Base-by-base conservation (phyloP, 2,329 filamentous ascomycete species). In the Pseudocercospora ulei region DNA sequence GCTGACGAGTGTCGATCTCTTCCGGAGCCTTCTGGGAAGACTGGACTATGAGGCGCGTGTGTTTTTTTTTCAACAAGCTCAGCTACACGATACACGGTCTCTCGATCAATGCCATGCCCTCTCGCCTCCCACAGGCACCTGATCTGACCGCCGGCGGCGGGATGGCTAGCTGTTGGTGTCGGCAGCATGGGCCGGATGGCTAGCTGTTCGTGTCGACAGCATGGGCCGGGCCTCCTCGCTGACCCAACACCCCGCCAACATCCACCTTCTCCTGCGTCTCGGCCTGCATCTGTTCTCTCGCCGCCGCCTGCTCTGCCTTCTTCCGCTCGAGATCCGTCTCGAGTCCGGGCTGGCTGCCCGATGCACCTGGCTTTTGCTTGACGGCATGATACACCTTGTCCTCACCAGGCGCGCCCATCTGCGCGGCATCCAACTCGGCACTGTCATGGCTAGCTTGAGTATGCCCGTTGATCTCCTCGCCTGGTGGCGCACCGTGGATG, bases 381-480 rank as follows among this genome's bases (percentile, higher is more conserved):
- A 70, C 67, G 0, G 65, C 65, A 27, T 58, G 57, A 1, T 57
- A 57, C 3, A 70, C 60, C 24, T 58, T 54, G 7, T 65, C 66
- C 47, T 71, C 68, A 0, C 66, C 67, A 0, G 65, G 62, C 12
- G 63, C 62, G 5, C 59, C 63, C 65, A 71, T 69, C 50, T 70
- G 66, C 44, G 63, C 56, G 5, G 55, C 67, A 28, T 70, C 66
- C 13, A 68, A 50, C 55, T 69, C 67, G n/a, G 62, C 58, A 34
- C 63, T 57, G n/a, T 65, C 66, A 16, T 67, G 55, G 28, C 64
- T 58, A 35, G 65, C 60, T 7, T 63, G 46, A 1, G 55, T 60
- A 12, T 57, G 43, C 1, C 64, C 65, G 12, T 60, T 56, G 7
- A 51, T 45, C 43, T 69, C 66, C 51, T 69, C 66, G 14, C 65